phyloP scores from a whole-genome alignment of 129 eudicot species.

The Erigeron canadensis region DNA sequence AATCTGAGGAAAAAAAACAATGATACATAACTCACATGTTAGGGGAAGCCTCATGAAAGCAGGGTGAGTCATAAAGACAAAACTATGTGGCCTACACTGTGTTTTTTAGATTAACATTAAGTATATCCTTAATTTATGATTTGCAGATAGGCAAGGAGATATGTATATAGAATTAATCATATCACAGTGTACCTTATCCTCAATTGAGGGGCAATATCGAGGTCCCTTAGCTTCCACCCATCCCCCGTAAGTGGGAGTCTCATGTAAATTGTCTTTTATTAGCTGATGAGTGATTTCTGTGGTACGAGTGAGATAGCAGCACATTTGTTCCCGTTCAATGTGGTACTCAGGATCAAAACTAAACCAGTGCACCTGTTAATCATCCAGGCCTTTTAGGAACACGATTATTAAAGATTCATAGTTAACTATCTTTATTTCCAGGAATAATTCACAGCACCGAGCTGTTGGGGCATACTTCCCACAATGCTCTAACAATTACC shows the following conservation, averaged over 20 bases:
- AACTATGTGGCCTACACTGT: not conserved
- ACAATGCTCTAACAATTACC: not conserved
- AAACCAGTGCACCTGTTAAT: conserved; percentile 93
- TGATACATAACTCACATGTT: not conserved
- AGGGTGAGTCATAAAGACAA: not conserved
- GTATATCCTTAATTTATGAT: not conserved
- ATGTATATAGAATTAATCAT: not conserved
- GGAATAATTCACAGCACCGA: not conserved
- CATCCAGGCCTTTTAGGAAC: conserved; percentile 29
- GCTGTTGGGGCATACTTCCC: not conserved
- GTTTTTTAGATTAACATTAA: not conserved
- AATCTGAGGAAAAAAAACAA: conserved; percentile 45
- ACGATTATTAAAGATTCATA: not conserved
- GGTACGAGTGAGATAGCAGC: conserved; percentile 96
- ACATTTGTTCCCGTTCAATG: conserved; percentile 84
- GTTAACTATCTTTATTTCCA: not conserved
- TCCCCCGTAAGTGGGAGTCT: conserved; percentile 99
- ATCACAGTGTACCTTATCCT: conserved; percentile 69
- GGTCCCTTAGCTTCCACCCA: conserved; percentile 99
- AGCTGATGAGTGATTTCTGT: conserved; percentile 80
- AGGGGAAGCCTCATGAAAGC: conserved; percentile 4
- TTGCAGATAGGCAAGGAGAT: not conserved
- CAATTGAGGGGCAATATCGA: conserved; percentile 97
- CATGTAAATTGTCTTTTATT: conserved; percentile 92
- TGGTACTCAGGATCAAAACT: conserved; percentile 92